A percentile compares a stretch with the other conserved stretches of the same genome.
Evolutionary conservation across 1,139 yeast species (phyloP).

Genomic region (Zygotorulaspora mrakii): DNA sequence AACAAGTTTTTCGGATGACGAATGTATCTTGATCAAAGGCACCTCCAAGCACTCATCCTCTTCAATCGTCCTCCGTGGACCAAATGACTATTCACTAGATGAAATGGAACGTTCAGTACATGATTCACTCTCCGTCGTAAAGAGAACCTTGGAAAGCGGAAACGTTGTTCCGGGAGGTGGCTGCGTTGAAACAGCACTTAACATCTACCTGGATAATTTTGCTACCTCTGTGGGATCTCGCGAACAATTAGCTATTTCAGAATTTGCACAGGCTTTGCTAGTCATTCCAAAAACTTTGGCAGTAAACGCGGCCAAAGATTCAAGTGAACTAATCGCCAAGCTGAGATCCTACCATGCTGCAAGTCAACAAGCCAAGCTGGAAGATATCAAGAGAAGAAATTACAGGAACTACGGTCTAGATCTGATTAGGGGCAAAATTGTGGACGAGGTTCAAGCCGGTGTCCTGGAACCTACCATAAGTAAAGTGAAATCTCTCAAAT

Average conservation of each 20-base stretch:
- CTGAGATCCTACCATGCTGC: constrained; percentile 96
- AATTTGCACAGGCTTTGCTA: constrained; percentile 85
- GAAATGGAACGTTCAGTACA: constrained; percentile 98
- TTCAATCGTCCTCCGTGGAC: constrained; percentile 90
- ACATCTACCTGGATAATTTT: constrained; percentile 91
- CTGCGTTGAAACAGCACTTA: constrained; percentile 94
- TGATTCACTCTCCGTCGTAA: constrained; percentile 91
- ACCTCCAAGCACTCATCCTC: constrained; percentile 91
- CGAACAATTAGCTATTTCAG: constrained; percentile 97
- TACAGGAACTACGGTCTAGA: constrained; percentile 93
- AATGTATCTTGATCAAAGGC: constrained; percentile 91
- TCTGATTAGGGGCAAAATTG: constrained; percentile 84
- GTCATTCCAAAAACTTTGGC: constrained; percentile 96
- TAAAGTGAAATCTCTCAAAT: constrained; percentile 86
- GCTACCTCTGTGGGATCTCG: constrained; percentile 98
- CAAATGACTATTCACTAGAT: constrained; percentile 92
- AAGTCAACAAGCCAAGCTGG: constrained; percentile 77
- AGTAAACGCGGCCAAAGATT: constrained; percentile 95
- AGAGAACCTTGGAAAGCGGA: constrained; percentile 94
- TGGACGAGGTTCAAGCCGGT: constrained; percentile 78
- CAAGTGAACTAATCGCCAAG: constrained; percentile 90
- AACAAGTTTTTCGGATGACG: constrained; percentile 91
- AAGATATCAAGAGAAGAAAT: constrained; percentile 76
- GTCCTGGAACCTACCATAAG: constrained; percentile 94
- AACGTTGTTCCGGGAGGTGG: constrained; percentile 98